phyloP scores from a whole-genome alignment of 768 basidiomycete species.

The Cystobasidium tubakii region DNA sequence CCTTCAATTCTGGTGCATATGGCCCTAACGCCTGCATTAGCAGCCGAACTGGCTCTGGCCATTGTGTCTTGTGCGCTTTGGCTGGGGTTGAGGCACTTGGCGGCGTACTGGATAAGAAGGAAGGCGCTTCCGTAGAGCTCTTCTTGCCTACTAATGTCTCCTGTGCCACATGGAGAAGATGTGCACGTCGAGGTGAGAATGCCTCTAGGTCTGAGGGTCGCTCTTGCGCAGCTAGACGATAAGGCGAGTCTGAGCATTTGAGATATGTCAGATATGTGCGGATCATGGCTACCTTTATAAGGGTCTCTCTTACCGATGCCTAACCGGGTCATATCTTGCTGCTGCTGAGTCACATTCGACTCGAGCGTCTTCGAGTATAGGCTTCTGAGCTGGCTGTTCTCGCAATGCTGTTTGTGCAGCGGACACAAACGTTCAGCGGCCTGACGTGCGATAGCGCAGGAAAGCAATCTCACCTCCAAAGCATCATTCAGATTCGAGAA shows the following conservation, averaged over 20 bases:
- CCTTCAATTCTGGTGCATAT: slow-evolving; percentile 57
- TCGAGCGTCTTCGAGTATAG: slow-evolving; percentile 44
- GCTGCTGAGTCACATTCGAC: neutral
- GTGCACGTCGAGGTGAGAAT: slow-evolving; percentile 42
- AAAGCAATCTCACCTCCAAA: slow-evolving; percentile 57
- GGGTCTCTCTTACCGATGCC: slow-evolving; percentile 1
- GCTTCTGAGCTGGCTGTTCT: slow-evolving; percentile 45
- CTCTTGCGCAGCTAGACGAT: slow-evolving; percentile 21
- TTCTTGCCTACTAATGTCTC: slow-evolving; percentile 37
- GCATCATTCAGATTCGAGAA: slow-evolving; percentile 80
- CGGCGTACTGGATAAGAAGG: neutral
- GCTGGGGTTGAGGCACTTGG: slow-evolving; percentile 49
- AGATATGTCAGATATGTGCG: neutral
- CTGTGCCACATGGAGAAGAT: slow-evolving; percentile 41
- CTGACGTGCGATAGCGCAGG: too few species aligned
- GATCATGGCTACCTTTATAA: neutral
- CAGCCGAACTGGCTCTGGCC: slow-evolving; percentile 42
- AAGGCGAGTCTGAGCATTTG: neutral
- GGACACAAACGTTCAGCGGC: neutral
- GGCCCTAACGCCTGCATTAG: slow-evolving; percentile 63
- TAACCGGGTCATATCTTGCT: neutral
- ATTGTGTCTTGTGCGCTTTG: slow-evolving; percentile 51
- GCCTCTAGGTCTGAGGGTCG: slow-evolving; percentile 41
- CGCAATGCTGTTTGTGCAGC: slow-evolving; percentile 41
- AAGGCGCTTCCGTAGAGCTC: neutral